phyloP scores from a whole-genome alignment of 192 early-diverging fungal species.

The Irineochytrium annulatum region DNA sequence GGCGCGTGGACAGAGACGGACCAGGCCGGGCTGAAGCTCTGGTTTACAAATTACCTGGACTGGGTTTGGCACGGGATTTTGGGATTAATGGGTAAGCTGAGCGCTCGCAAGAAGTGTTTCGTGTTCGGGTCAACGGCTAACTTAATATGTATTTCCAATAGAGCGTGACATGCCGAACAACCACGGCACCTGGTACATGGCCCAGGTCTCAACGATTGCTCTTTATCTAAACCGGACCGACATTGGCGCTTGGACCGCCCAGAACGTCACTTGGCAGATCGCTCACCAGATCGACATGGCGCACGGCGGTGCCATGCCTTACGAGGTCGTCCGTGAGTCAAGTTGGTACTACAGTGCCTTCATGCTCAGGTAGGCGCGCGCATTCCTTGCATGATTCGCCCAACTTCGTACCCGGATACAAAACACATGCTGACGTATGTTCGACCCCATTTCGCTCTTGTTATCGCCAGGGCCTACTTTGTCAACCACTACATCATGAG shows the following conservation, averaged over 20 bases:
- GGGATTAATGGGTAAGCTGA: background rate
- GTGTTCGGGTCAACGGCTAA: too few species aligned
- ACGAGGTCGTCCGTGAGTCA: background rate
- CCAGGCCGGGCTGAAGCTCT: constrained; percentile 4
- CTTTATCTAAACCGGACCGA: constrained; percentile 38
- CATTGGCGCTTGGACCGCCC: constrained; percentile 20
- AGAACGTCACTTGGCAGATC: background rate
- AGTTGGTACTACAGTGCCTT: background rate
- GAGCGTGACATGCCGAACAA: constrained; percentile 32
- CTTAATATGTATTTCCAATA: too few species aligned
- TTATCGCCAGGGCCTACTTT: background rate
- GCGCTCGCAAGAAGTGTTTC: too few species aligned
- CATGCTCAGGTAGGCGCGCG: background rate
- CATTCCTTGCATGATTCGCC: background rate
- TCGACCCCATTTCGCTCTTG: background rate
- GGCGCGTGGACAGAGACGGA: background rate
- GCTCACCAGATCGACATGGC: background rate
- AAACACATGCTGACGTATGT: too few species aligned
- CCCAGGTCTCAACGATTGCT: constrained; percentile 42
- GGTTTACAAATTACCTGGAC: constrained; percentile 7
- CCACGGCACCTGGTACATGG: constrained; percentile 57
- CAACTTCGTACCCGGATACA: too few species aligned
- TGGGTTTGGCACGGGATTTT: background rate
- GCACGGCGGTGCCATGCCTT: background rate
- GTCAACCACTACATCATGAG: background rate